Evolutionary conservation across 2,329 filamentous ascomycete species (phyloP), one percentile per base, ranked within the genome.

Genomic region (Xylariaceae sp.): DNA sequence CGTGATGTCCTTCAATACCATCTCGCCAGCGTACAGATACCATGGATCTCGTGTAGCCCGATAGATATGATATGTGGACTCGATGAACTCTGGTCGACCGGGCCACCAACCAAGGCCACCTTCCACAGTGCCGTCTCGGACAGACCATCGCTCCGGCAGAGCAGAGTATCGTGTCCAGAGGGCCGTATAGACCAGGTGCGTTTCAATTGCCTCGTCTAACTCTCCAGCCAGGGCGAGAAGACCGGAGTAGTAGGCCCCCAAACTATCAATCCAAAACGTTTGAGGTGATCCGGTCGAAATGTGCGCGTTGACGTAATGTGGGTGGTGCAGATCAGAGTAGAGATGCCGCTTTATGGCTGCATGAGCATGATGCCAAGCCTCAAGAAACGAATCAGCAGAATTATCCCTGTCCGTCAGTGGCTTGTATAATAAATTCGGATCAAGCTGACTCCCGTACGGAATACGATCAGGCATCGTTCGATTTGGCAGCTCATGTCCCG

Each of bases 41-140:
- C 92, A 99, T 0, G 91, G 91, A 66, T 99, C 94, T 60, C 86
- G 82, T 0, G 94, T 97, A 2, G 92, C 91, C 44, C 88, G 86
- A 66, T 95, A 97, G n/a, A 99, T 75, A 64, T 97, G 89, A 70
- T 95, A 99, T 0, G 89, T 96, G 1, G 90, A 96, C 70, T 99
- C 94, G 58, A 96, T 90, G 64, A 97, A 97, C 67, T 99, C 94
- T 5, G 94, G 94, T 19, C 94, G 83, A 18, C 95, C 89, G 11
- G 90, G 90, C 88, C 95, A 99, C 90, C 94, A 97, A 11, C 86
- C 83, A 22, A 97, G 81, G 10, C 90, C 89, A 15, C 86, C 84
- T 64, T 97, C 94, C 42, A 97, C 86, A 47, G 86, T 84, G 27
- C 87, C 87, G 19, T 90, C 89, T 44, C 83, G 82, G 44, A 94